These are phyloP conservation scores for Penicillium sp. DNA, from an alignment of 2,329 filamentous ascomycete genomes.

Conservation along the genomic window DNA sequence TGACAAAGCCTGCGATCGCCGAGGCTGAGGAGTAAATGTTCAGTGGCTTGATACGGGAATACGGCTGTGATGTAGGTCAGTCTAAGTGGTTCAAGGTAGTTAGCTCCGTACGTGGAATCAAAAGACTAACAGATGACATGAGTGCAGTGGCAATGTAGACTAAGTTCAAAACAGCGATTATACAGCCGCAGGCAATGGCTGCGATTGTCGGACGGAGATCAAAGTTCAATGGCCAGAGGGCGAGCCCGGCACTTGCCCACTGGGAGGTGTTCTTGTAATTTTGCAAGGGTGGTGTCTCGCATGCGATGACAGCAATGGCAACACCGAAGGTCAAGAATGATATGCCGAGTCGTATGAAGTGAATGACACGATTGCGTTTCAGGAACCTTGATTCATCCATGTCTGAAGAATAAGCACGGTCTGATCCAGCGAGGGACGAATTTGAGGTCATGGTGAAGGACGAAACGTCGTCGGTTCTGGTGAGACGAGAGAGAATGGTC, in stretches of 20 bases:
- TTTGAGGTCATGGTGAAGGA: slow-evolving; percentile 27
- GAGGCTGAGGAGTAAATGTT: slow-evolving; percentile 35
- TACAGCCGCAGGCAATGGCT: slow-evolving; percentile 35
- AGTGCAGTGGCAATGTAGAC: slow-evolving; percentile 34
- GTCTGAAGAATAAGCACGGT: slow-evolving; percentile 34
- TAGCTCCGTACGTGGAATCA: neutral
- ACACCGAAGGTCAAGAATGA: slow-evolving; percentile 30
- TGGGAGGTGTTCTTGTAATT: slow-evolving; percentile 39
- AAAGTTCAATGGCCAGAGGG: slow-evolving; percentile 44
- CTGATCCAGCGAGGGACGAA: slow-evolving; percentile 29
- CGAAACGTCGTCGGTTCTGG: slow-evolving; percentile 2
- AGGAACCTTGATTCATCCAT: slow-evolving; percentile 39
- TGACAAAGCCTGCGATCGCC: slow-evolving; percentile 37
- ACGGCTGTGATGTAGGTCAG: slow-evolving; percentile 27
- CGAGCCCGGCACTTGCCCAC: slow-evolving; percentile 33
- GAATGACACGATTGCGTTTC: slow-evolving; percentile 31
- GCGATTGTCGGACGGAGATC: slow-evolving; percentile 41
- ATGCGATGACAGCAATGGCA: slow-evolving; percentile 34
- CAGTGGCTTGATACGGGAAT: slow-evolving; percentile 34
- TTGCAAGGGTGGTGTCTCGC: slow-evolving; percentile 39
- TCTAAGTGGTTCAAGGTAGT: neutral
- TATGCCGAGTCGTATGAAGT: slow-evolving; percentile 35
- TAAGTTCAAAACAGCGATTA: slow-evolving; percentile 34
- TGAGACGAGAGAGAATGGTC: slow-evolving; percentile 1
- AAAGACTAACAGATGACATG: slow-evolving; percentile 36